Percentiles rank a stretch among this genome's conserved stretches.
Evolutionary conservation across 805 yeast genomes (phyloP).

Genomic region (Saccharomycopsis sp.): DNA sequence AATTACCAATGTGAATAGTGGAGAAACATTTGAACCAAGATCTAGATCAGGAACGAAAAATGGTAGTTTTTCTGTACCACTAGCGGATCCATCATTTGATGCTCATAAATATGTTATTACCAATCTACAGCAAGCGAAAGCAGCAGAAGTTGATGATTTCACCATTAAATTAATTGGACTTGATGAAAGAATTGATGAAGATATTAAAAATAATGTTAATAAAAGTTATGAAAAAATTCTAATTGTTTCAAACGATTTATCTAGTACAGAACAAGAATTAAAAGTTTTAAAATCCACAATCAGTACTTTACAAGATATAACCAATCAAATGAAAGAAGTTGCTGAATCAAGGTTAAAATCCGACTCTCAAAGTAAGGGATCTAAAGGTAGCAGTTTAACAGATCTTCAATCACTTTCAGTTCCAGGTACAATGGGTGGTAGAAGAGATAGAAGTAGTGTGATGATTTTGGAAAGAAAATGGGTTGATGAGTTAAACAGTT

Average conservation of each 20-base stretch:
- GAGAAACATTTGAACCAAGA: constrained; percentile 6
- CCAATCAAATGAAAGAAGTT: constrained; percentile 47
- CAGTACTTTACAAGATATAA: constrained; percentile 46
- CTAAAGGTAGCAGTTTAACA: background rate
- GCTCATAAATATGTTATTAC: constrained; percentile 38
- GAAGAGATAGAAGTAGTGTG: constrained; percentile 57
- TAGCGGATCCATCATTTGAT: constrained; percentile 34
- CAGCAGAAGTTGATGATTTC: constrained; percentile 62
- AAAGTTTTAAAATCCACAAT: constrained; percentile 50
- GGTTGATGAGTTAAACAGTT: constrained; percentile 58
- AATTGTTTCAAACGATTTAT: constrained; percentile 48
- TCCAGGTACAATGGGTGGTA: constrained; percentile 16
- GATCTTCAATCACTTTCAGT: constrained; percentile 7
- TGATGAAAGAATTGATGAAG: constrained; percentile 39
- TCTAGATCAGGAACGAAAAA: constrained; percentile 19
- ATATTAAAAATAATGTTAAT: constrained; percentile 47
- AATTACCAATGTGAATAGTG: background rate
- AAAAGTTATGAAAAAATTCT: constrained; percentile 54
- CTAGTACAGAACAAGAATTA: constrained; percentile 54
- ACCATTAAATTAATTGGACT: constrained; percentile 42
- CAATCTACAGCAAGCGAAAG: constrained; percentile 54
- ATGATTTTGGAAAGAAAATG: constrained; percentile 69
- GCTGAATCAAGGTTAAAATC: constrained; percentile 45
- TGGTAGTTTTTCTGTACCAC: constrained; percentile 22
- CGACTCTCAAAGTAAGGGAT: background rate